Evolutionary conservation across 305 asterid genomes (phyloP).

Genomic region (Fraxinus angustifolia): DNA sequence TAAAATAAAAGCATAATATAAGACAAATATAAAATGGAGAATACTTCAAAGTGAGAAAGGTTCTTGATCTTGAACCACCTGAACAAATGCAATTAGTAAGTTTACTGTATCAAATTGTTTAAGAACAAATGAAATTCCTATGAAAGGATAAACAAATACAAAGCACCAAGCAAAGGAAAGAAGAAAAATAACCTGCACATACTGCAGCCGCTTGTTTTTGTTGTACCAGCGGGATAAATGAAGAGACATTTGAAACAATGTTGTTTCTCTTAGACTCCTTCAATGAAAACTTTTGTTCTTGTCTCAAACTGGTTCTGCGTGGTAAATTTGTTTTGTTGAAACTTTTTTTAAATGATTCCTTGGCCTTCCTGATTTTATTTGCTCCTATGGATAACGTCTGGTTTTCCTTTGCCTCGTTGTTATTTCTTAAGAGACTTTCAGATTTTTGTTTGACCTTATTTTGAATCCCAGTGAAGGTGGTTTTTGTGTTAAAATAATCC

Average conservation of each 20-base stretch:
- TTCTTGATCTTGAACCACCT: slow-evolving; percentile 12
- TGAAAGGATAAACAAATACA: slow-evolving; percentile 6
- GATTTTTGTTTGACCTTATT: slow-evolving; percentile 30
- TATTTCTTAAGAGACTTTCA: slow-evolving; percentile 28
- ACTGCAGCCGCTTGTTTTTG: slow-evolving; percentile 67
- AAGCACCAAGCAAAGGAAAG: neutral
- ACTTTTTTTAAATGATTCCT: slow-evolving; percentile 44
- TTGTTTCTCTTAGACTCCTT: slow-evolving; percentile 52
- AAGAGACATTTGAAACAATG: slow-evolving; percentile 68
- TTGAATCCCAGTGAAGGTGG: slow-evolving; percentile 33
- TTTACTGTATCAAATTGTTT: neutral
- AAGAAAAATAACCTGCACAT: slow-evolving; percentile 51
- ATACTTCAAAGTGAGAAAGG: slow-evolving; percentile 14
- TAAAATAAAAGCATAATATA: slow-evolving; percentile 6
- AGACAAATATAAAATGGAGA: slow-evolving; percentile 10
- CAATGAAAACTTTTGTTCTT: slow-evolving; percentile 49
- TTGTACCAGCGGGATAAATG: slow-evolving; percentile 77
- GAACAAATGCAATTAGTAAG: neutral
- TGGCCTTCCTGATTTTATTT: slow-evolving; percentile 39
- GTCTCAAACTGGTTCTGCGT: slow-evolving; percentile 45
- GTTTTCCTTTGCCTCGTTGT: slow-evolving; percentile 38
- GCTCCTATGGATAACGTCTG: slow-evolving; percentile 31
- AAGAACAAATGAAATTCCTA: neutral
- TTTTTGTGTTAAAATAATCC: slow-evolving; percentile 36
- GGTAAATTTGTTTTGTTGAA: slow-evolving; percentile 40